Conservation (phyloP, 805 yeast species). For the Tetrapisispora namnaoensis region DNA sequence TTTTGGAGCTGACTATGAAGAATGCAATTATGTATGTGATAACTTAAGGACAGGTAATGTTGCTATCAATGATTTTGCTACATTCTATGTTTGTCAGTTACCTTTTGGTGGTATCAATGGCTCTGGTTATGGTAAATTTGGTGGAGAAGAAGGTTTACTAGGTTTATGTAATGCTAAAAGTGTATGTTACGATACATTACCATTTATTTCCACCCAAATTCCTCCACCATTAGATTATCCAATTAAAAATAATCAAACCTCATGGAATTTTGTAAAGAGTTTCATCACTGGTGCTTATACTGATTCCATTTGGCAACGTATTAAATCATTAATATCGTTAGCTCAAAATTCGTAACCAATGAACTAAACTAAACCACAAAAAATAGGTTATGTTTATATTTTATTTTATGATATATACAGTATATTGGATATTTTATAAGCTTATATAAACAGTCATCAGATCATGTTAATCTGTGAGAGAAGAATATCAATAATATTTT, state of each 20-base stretch:
- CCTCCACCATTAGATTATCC: slow-evolving; percentile 93
- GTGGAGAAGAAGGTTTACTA: slow-evolving; percentile 93
- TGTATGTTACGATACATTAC: slow-evolving; percentile 73
- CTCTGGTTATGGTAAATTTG: slow-evolving; percentile 95
- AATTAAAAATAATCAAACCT: slow-evolving; percentile 63
- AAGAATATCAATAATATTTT: background rate
- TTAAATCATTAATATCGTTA: slow-evolving; percentile 43
- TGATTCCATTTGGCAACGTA: slow-evolving; percentile 56
- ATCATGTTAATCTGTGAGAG: background rate
- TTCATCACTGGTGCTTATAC: slow-evolving; percentile 82
- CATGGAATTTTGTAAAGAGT: slow-evolving; percentile 81
- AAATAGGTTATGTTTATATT: background rate
- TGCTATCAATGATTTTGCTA: slow-evolving; percentile 96
- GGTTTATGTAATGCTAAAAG: slow-evolving; percentile 85
- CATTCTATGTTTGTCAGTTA: slow-evolving; percentile 87
- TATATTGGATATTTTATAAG: background rate
- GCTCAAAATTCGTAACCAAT: slow-evolving; percentile 34
- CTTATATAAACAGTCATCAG: background rate
- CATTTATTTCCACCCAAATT: slow-evolving; percentile 69
- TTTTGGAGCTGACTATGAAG: slow-evolving; percentile 55
- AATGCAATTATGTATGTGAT: slow-evolving; percentile 54
- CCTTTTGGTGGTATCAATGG: slow-evolving; percentile 95
- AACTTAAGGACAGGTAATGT: slow-evolving; percentile 76
- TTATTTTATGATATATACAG: background rate
- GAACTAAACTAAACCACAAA: background rate